A percentile compares a stretch with the other conserved stretches of the same genome.
These are phyloP conservation scores for Pleurozium schreberi DNA, from an alignment of 225 moss, liverwort and hornwort genomes.

Conservation along the genomic window DNA sequence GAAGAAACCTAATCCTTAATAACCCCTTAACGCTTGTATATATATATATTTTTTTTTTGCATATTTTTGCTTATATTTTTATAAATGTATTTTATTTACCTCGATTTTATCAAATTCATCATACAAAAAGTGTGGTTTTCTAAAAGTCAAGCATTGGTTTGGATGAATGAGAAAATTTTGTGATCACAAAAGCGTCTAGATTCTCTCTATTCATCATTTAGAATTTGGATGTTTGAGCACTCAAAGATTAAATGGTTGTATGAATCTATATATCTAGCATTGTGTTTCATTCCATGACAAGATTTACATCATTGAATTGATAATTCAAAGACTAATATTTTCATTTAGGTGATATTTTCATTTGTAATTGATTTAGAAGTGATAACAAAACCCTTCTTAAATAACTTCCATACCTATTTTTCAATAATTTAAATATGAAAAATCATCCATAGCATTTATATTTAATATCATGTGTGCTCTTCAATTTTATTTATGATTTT, in stretches of 20 bases:
- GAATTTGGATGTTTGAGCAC: rapidly evolving
- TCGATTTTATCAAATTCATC: background rate
- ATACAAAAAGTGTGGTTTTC: background rate
- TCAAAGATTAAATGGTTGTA: background rate
- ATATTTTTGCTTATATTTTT: background rate
- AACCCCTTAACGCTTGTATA: no score
- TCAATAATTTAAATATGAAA: background rate
- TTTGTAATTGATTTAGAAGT: background rate
- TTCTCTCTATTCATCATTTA: rapidly evolving
- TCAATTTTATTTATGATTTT: no score
- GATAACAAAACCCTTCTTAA: background rate
- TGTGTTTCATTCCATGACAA: background rate
- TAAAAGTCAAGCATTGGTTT: background rate
- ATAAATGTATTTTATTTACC: background rate
- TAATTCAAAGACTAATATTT: background rate
- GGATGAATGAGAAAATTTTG: background rate
- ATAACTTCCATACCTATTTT: background rate
- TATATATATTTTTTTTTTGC: no score
- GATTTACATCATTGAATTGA: background rate
- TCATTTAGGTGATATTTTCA: background rate
- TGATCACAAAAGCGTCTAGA: rapidly evolving
- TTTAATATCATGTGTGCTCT: no score
- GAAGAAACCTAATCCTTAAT: background rate
- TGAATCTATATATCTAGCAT: no score
- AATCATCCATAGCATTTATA: background rate